These are phyloP conservation scores for Fomitopsis pinicola DNA, from an alignment of 1,284 basidiomycete species.

Conservation along the genomic window DNA sequence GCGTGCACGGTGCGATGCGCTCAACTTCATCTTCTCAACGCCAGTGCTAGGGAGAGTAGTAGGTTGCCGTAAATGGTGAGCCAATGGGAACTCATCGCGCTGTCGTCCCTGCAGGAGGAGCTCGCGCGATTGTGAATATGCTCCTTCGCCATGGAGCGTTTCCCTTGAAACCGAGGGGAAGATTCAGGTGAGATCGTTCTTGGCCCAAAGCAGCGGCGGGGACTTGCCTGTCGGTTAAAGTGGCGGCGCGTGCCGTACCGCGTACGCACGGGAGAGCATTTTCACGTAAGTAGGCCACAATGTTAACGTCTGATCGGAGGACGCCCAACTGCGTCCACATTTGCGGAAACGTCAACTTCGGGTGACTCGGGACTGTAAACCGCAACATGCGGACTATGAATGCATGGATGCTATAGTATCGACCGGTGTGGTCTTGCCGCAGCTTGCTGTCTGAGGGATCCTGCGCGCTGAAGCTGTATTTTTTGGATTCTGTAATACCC, in stretches of 20 bases:
- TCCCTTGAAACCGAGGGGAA: no score
- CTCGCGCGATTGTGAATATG: no score
- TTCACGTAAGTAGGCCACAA: neutral
- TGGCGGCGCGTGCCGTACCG: neutral
- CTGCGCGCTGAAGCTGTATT: no score
- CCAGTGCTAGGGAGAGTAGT: neutral
- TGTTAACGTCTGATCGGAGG: neutral
- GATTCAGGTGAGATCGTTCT: neutral
- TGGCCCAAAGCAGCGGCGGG: neutral
- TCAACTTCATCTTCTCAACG: neutral
- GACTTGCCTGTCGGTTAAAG: neutral
- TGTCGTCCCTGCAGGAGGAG: no score
- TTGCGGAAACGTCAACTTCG: neutral
- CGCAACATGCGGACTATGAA: no score
- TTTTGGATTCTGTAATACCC: no score
- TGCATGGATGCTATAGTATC: no score
- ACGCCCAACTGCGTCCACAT: neutral
- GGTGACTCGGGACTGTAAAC: no score
- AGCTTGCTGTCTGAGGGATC: no score
- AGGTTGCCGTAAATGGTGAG: neutral
- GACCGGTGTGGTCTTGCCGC: no score
- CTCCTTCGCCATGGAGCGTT: no score
- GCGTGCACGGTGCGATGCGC: neutral
- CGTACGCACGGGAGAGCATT: neutral
- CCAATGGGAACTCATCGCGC: no score